Evolutionary conservation across 805 yeast genomes (phyloP).

Genomic region (Zygotorulaspora danielsina): DNA sequence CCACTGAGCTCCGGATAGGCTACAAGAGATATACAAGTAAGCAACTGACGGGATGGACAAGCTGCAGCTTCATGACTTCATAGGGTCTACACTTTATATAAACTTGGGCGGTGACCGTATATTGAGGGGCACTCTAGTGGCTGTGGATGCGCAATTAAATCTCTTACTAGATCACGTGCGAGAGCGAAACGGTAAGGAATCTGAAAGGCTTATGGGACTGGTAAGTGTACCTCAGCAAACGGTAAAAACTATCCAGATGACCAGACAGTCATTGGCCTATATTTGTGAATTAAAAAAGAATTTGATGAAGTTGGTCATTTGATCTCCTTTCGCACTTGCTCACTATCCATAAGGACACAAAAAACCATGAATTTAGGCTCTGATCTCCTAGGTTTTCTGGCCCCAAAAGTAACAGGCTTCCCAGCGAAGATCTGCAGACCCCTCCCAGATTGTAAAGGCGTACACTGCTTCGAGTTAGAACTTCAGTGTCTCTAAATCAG

Average conservation of each 20-base stretch:
- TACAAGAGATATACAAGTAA: background rate
- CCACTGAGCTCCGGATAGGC: background rate
- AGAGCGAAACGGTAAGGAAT: constrained; percentile 26
- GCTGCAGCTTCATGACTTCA: constrained; percentile 22
- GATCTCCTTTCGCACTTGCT: too few relatives aligned
- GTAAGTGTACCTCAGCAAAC: constrained; percentile 50
- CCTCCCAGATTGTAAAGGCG: too few relatives aligned
- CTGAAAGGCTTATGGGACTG: constrained; percentile 43
- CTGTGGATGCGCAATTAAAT: constrained; percentile 44
- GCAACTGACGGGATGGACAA: constrained; percentile 14
- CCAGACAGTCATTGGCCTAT: constrained; percentile 26
- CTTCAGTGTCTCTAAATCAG: too few relatives aligned
- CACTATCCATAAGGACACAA: too few relatives aligned
- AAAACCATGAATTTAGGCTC: too few relatives aligned
- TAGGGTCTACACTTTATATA: constrained; percentile 36
- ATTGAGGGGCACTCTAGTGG: constrained; percentile 39
- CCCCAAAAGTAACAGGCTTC: too few relatives aligned
- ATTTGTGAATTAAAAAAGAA: constrained; percentile 13
- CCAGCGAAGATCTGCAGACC: too few relatives aligned
- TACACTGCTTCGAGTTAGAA: too few relatives aligned
- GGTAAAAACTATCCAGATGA: constrained; percentile 29
- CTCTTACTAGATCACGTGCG: constrained; percentile 39
- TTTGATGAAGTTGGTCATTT: constrained; percentile 11
- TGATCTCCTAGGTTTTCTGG: too few relatives aligned
- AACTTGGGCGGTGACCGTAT: constrained; percentile 36